These are phyloP conservation scores for Amanita exitialis DNA, from an alignment of 768 basidiomycete species.

Conservation along the genomic window DNA sequence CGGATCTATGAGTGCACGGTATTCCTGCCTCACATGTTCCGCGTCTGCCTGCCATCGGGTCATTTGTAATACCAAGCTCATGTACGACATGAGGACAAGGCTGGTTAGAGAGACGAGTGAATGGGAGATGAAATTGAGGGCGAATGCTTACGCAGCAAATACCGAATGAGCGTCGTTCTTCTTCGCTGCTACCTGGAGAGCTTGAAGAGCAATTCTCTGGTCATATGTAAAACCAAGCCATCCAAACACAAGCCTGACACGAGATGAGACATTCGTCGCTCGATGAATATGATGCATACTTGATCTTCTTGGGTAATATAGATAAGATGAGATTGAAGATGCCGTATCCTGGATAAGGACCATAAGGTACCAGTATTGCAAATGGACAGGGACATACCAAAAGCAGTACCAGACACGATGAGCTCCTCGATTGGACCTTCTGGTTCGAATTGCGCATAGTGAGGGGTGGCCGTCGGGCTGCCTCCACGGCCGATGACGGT, in stretches of 20 bases:
- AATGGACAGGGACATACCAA: slow-evolving; percentile 35
- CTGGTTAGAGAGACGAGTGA: slow-evolving; percentile 19
- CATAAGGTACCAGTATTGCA: slow-evolving; percentile 11
- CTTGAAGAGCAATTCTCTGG: slow-evolving; percentile 54
- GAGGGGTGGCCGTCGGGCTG: slow-evolving; percentile 1
- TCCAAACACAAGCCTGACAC: slow-evolving; percentile 52
- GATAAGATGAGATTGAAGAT: slow-evolving; percentile 78
- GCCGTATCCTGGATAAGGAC: slow-evolving; percentile 33
- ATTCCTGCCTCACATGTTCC: slow-evolving; percentile 49
- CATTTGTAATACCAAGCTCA: slow-evolving; percentile 59
- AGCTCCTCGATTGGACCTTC: slow-evolving; percentile 63
- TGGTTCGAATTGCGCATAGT: slow-evolving; percentile 8
- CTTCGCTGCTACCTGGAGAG: slow-evolving; percentile 57
- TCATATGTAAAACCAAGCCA: slow-evolving; percentile 73
- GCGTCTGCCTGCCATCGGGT: slow-evolving; percentile 75
- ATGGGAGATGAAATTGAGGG: background rate
- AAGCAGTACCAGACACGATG: slow-evolving; percentile 67
- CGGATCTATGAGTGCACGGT: slow-evolving; percentile 55
- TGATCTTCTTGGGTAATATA: slow-evolving; percentile 58
- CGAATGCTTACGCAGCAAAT: slow-evolving; percentile 54
- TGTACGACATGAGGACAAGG: slow-evolving; percentile 74
- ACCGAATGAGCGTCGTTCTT: slow-evolving; percentile 65
- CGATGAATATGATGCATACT: slow-evolving; percentile 28
- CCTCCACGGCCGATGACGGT: background rate
- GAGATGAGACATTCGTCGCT: background rate